Base-by-base conservation (phyloP, 2,329 filamentous ascomycete species). In the Lasiodiplodia gonubiensis region DNA sequence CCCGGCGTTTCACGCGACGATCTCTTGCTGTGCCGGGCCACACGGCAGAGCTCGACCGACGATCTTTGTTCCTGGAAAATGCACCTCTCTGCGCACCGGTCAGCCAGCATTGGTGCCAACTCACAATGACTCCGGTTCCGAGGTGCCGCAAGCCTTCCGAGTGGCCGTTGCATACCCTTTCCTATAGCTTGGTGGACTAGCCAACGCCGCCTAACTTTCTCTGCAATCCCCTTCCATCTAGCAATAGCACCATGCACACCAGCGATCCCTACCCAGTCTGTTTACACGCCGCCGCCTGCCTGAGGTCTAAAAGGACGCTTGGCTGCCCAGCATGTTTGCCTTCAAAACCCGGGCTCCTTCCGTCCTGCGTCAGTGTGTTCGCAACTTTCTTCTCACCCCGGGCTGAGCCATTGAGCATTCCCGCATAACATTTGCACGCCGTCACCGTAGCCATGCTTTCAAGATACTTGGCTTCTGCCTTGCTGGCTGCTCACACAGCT, bases 81-180 rank as follows among this genome's bases (percentile, higher is more conserved):
- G 27, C 52, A 4, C 30, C 18, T 35, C 18, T 54, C 11, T n/a
- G 27, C 27, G 30, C 53, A 35, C 59, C 59, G 59, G 59, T 51
- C 59, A 63, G 59, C 59, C 10, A 23, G 59, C 59, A 51, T 33
- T 63, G 42, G 59, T 63, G 59, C 59, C 59, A 63, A 46, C 59
- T 35, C 59, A 51, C 42, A 59, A 27, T 42, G 54, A 59, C 27
- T 59, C 54, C 39, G 30, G 21, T 60, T 23, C 55, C 39, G 55
- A 60, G 6, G 21, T 23, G 35, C 37, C 21, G 59, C 30, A 30
- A 27, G n/a, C 42, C 59, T 27, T 51, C 57, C 39, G 39, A 61
- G 25, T 61, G 59, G 59, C 14, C 8, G 10, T 10, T 63, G 51
- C 51, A 63, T 46, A n/a, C 30, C 16, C 18, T 51, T 25, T 30